Percentiles rank a stretch among this genome's conserved stretches.
phyloP scores from a whole-genome alignment of 345 rosid genomes.

The Durio zibethinus region DNA sequence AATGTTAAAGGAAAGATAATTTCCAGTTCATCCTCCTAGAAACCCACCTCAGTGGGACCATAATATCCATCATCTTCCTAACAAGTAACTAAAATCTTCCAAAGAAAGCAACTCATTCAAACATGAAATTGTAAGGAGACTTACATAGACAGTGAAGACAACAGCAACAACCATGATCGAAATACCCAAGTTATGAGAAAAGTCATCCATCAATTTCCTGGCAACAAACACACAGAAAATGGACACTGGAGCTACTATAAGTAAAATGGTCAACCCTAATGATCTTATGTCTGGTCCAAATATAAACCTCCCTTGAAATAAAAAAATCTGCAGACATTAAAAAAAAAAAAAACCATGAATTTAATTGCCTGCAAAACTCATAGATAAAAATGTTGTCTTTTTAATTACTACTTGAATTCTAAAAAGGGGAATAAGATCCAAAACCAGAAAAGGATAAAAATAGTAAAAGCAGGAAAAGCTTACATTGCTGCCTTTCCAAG shows the following conservation, averaged over 20 bases:
- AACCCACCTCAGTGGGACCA: neutral
- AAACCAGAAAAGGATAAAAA: neutral
- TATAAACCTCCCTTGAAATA: slow-evolving; percentile 83
- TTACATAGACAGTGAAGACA: slow-evolving; percentile 66
- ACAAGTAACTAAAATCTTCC: neutral
- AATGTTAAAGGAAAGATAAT: neutral
- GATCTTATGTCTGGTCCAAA: slow-evolving; percentile 99
- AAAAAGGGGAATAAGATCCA: neutral
- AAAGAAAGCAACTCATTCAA: neutral
- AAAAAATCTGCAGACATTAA: slow-evolving; percentile 65
- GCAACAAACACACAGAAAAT: slow-evolving; percentile 89
- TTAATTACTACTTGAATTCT: neutral
- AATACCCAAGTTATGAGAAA: slow-evolving; percentile 69
- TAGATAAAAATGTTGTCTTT: neutral
- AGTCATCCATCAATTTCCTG: slow-evolving; percentile 71
- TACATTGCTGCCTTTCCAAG: slow-evolving; percentile 96
- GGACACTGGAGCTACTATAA: slow-evolving; percentile 73
- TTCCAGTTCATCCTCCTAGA: neutral
- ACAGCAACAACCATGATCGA: slow-evolving; percentile 58
- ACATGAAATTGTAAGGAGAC: slow-evolving; percentile 21
- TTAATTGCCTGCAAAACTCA: neutral
- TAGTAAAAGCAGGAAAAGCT: slow-evolving; percentile 20
- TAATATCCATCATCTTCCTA: neutral
- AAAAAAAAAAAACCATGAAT: neutral
- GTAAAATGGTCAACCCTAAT: slow-evolving; percentile 67